phyloP scores from a whole-genome alignment of 352 stramenopile species.

The Globisporangium nunn region DNA sequence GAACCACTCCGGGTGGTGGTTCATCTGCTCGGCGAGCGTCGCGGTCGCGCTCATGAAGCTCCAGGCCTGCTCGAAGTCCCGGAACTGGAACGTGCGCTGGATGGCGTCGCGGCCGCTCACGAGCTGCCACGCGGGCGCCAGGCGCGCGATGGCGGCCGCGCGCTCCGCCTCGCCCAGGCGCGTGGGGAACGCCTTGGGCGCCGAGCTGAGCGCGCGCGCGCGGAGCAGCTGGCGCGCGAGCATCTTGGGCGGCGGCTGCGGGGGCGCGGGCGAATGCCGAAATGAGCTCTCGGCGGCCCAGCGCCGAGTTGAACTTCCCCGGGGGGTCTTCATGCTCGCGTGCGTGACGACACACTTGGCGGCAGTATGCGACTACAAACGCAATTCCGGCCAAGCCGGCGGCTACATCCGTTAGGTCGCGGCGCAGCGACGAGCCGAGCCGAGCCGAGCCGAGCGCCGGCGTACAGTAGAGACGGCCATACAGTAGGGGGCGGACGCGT shows the following conservation, averaged over 20 bases:
- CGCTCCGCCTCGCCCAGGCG: conserved; percentile 45
- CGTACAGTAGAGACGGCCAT: no score
- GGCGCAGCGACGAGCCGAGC: no score
- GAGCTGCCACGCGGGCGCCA: conserved; percentile 42
- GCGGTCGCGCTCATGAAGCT: conserved; percentile 73
- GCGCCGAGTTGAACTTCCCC: background rate
- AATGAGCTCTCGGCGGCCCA: conserved; percentile 3
- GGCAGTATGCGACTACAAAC: background rate
- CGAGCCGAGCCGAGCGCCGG: no score
- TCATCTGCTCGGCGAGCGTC: conserved; percentile 80
- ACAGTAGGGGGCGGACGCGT: background rate
- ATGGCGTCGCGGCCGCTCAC: conserved; percentile 75
- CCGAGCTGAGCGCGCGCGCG: conserved; percentile 11
- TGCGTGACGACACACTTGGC: conserved; percentile 2
- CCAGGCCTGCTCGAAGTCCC: conserved; percentile 79
- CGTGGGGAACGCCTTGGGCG: conserved; percentile 26
- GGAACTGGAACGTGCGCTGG: conserved; percentile 75
- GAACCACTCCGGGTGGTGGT: conserved; percentile 98
- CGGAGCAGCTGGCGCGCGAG: conserved; percentile 12
- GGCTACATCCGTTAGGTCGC: no score
- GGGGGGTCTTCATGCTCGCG: conserved; percentile 6
- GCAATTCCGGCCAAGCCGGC: background rate
- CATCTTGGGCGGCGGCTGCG: background rate
- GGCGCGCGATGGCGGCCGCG: conserved; percentile 24
- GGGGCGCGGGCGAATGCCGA: background rate